Percentiles rank a stretch among this genome's conserved stretches.
phyloP scores from a whole-genome alignment of 345 rosid species.

The Lagerstroemia speciosa region DNA sequence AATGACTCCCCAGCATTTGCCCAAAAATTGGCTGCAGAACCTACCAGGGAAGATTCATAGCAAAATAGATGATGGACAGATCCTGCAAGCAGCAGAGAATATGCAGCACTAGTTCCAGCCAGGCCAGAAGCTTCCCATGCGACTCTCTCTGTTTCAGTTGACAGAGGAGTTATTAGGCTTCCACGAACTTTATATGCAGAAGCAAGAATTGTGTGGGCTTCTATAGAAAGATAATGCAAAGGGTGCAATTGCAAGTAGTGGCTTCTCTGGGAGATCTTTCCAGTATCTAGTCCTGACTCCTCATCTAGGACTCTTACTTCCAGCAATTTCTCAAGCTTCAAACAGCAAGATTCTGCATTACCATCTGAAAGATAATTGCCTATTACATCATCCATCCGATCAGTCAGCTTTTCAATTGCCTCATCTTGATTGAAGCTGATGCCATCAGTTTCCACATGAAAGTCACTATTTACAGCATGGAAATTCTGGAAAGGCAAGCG shows the following conservation, averaged over 20 bases:
- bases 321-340: slow-evolving; percentile 51
- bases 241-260: slow-evolving; percentile 37
- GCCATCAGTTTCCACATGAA: slow-evolving; percentile 14
- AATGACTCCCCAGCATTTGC: slow-evolving; percentile 58
- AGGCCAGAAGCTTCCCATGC: slow-evolving; percentile 29
- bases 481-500: slow-evolving; percentile 36
- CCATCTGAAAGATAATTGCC: slow-evolving; percentile 40
- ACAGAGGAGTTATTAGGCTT: slow-evolving; percentile 12
- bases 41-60: slow-evolving; percentile 49
- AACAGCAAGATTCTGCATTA: slow-evolving; percentile 50
- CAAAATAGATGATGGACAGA: slow-evolving; percentile 40
- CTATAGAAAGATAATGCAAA: slow-evolving; percentile 46
- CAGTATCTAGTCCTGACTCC: slow-evolving; percentile 11
- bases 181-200: slow-evolving; percentile 57
- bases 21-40: slow-evolving; percentile 55
- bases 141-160: slow-evolving; percentile 18
- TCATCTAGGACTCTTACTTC: slow-evolving; percentile 26
- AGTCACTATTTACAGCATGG: slow-evolving; percentile 15
- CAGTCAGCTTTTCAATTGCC: slow-evolving; percentile 27
- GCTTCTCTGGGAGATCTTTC: slow-evolving; percentile 14
- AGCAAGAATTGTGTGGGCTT: slow-evolving; percentile 54
- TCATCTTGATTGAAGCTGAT: slow-evolving; percentile 23
- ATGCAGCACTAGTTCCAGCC: slow-evolving; percentile 52
- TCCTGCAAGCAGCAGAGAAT: slow-evolving; percentile 63
- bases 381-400: slow-evolving; percentile 39